Evolutionary conservation across 345 rosid genomes (phyloP).

Genomic region (Crucihimalaya himalaica): DNA sequence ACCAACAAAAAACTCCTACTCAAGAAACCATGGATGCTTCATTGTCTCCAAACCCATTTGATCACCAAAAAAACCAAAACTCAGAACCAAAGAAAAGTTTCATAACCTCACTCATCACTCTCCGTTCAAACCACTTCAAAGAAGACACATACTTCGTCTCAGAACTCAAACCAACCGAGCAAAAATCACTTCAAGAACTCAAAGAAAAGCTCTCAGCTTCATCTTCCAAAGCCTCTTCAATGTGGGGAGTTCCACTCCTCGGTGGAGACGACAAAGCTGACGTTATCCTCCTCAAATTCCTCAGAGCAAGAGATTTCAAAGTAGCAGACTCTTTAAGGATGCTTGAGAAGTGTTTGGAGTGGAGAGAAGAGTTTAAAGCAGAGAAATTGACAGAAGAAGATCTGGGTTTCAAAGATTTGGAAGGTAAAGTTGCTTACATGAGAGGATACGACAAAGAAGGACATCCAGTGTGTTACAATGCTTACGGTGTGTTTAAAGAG

Average conservation of each 20-base stretch:
- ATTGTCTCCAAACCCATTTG: conserved; percentile 48
- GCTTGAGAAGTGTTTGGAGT: conserved; percentile 73
- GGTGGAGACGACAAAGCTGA: conserved; percentile 67
- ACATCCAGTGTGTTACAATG: conserved; percentile 95
- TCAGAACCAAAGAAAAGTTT: conserved; percentile 62
- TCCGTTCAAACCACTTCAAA: conserved; percentile 69
- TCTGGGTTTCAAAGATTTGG: conserved; percentile 82
- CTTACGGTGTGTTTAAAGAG: conserved; percentile 82
- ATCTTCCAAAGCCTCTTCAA: conserved; percentile 44
- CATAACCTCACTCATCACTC: conserved; percentile 65
- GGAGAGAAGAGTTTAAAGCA: conserved; percentile 82
- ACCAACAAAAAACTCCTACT: too few relatives aligned
- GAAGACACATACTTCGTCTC: conserved; percentile 85
- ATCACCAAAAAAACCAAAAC: conserved; percentile 42
- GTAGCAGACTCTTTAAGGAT: conserved; percentile 63
- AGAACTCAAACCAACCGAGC: conserved; percentile 74
- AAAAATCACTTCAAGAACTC: conserved; percentile 73
- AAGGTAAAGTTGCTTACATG: conserved; percentile 89
- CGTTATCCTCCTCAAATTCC: conserved; percentile 82
- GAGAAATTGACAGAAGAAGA: conserved; percentile 76
- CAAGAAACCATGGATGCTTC: conserved; percentile 46
- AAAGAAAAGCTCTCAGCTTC: conserved; percentile 57
- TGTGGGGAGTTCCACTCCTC: conserved; percentile 82
- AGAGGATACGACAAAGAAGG: conserved; percentile 80
- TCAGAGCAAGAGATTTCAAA: conserved; percentile 84